Conservation (phyloP, 202 grass and related monocot genomes). For the Saccharum hybrid region DNA sequence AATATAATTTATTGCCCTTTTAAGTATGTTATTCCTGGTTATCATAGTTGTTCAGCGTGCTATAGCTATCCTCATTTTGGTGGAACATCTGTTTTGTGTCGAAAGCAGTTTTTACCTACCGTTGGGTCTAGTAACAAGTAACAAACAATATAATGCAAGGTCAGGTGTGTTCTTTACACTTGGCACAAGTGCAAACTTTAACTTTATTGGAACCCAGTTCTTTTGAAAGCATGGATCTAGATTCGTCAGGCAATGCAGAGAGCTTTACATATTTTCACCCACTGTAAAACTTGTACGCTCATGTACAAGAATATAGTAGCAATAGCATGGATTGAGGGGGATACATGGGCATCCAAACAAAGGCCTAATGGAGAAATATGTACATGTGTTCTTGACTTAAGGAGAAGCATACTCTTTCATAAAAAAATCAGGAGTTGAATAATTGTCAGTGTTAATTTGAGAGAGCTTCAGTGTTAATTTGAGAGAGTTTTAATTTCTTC, state of each 20-base stretch:
- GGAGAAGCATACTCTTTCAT: background rate
- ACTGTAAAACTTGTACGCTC: background rate
- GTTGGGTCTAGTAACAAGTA: background rate
- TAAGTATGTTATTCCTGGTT: background rate
- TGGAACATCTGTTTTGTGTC: background rate
- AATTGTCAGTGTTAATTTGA: background rate
- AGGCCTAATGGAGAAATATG: no score
- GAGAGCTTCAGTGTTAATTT: background rate
- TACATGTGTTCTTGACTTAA: background rate
- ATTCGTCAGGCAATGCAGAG: conserved; percentile 16
- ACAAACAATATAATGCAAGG: background rate
- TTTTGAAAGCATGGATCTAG: conserved; percentile 36
- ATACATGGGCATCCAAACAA: background rate
- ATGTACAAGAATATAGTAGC: background rate
- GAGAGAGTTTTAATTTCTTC: background rate
- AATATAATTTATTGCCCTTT: background rate
- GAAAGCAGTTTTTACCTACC: background rate
- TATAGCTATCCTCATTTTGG: background rate
- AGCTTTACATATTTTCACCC: background rate
- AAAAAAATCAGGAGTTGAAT: background rate
- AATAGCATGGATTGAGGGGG: no score
- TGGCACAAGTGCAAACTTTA: conserved; percentile 44
- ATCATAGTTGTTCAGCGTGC: background rate
- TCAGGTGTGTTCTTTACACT: conserved; percentile 42
- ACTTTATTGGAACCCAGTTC: conserved; percentile 36